These are phyloP conservation scores for Leptomonas pyrrhocoris DNA, from an alignment of 208 protist genomes.

Conservation along the genomic window DNA sequence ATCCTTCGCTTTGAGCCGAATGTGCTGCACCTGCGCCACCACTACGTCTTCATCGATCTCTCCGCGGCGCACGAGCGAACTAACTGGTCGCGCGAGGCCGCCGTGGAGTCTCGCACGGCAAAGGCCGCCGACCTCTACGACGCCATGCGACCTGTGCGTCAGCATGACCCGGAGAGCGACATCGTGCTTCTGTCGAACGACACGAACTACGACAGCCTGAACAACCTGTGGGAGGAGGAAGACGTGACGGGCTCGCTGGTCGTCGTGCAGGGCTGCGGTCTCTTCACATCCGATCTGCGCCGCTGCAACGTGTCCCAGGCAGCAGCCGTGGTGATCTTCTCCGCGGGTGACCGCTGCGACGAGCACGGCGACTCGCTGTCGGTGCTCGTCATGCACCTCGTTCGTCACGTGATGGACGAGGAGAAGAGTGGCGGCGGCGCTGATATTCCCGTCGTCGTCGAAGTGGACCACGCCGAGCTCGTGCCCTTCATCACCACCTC, in stretches of 20 bases:
- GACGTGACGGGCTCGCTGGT: slow-evolving; percentile 27
- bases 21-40: slow-evolving; percentile 29
- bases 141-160: slow-evolving; percentile 37
- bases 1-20: slow-evolving; percentile 19
- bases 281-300: slow-evolving; percentile 39
- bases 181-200: slow-evolving; percentile 45
- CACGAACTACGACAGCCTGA: slow-evolving; percentile 35
- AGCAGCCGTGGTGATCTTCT: slow-evolving; percentile 43
- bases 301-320: slow-evolving; percentile 41
- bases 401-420: slow-evolving; percentile 32
- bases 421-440: slow-evolving; percentile 14
- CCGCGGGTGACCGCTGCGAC: slow-evolving; percentile 42
- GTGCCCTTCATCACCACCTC: slow-evolving; percentile 27
- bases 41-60: slow-evolving; percentile 54
- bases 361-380: slow-evolving; percentile 44
- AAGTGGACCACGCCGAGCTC: slow-evolving; percentile 35
- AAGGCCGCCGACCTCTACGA: slow-evolving; percentile 52
- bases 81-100: slow-evolving; percentile 36
- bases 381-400: slow-evolving; percentile 32
- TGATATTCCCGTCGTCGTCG: slow-evolving; percentile 41
- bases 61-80: slow-evolving; percentile 39
- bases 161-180: slow-evolving; percentile 37
- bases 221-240: slow-evolving; percentile 46
- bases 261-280: slow-evolving; percentile 44
- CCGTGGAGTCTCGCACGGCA: slow-evolving; percentile 28